Evolutionary conservation across 2,329 filamentous ascomycete genomes (phyloP).

Genomic region (Gnomoniopsis smithogilvyi): DNA sequence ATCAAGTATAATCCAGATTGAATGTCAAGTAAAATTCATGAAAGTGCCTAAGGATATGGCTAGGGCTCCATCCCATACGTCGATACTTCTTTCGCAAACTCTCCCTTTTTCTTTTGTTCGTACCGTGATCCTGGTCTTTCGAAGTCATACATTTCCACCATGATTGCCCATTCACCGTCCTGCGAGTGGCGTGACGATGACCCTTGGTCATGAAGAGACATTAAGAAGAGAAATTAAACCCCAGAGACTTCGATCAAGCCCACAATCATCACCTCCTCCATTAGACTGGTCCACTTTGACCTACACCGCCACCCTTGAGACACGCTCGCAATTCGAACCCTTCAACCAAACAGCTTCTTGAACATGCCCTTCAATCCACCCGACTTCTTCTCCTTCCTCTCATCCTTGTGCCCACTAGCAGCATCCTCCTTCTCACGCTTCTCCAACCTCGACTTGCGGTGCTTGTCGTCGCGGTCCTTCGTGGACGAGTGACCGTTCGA

Average conservation of each 20-base stretch:
- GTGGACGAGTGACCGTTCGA: background rate
- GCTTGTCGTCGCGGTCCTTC: constrained; percentile 15
- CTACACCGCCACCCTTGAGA: background rate
- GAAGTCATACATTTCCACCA: background rate
- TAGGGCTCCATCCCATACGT: background rate
- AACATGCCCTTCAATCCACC: constrained; percentile 18
- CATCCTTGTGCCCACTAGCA: constrained; percentile 12
- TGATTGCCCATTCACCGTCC: background rate
- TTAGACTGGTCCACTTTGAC: background rate
- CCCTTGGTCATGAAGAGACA: background rate
- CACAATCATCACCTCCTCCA: too few species aligned
- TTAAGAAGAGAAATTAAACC: background rate
- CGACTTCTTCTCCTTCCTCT: constrained; percentile 17
- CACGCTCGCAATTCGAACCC: background rate
- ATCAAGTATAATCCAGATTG: background rate
- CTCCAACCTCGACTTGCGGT: constrained; percentile 16
- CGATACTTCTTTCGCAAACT: background rate
- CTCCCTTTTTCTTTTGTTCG: background rate
- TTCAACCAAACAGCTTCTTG: constrained; percentile 17
- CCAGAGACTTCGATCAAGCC: too few species aligned
- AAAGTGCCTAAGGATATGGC: background rate
- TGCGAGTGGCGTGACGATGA: background rate
- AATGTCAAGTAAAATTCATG: background rate
- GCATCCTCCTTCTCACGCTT: constrained; percentile 15
- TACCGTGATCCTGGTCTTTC: background rate